A percentile compares a stretch with the other conserved stretches of the same genome.
Conservation (phyloP, 2,329 filamentous ascomycete genomes). For the Monosporascus sp. region DNA sequence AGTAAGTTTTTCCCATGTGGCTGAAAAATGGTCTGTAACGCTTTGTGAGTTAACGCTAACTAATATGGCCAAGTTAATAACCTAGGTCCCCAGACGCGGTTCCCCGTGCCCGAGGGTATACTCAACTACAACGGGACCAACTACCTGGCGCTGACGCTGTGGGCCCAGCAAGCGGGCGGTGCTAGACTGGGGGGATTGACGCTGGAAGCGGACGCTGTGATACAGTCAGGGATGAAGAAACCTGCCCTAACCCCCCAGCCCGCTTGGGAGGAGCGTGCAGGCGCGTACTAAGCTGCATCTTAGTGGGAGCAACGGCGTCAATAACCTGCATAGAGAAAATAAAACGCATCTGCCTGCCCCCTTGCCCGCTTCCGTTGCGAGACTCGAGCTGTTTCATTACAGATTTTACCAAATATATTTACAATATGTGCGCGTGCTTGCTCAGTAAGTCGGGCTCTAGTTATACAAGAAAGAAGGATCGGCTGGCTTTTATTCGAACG, state of each 20-base stretch:
- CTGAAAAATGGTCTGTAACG: too few species aligned
- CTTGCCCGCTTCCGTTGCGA: too few species aligned
- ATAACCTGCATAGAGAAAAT: too few species aligned
- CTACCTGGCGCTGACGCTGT: conserved; percentile 63
- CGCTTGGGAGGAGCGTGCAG: conserved; percentile 7
- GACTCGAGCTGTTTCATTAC: too few species aligned
- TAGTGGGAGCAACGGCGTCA: too few species aligned
- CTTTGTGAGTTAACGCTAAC: too few species aligned
- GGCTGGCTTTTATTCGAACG: too few species aligned
- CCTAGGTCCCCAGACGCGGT: conserved; percentile 66
- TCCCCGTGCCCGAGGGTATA: conserved; percentile 69
- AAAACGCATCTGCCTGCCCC: too few species aligned
- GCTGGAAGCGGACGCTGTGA: conserved; percentile 37
- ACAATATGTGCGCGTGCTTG: too few species aligned
- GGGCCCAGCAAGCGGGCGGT: conserved; percentile 56
- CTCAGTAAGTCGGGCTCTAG: too few species aligned
- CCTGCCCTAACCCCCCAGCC: conserved; percentile 11
- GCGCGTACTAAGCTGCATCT: conserved; percentile 10
- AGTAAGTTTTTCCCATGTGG: conserved; percentile 1
- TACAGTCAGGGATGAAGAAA: conserved; percentile 16
- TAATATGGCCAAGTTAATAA: conserved; percentile 43
- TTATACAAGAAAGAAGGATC: too few species aligned
- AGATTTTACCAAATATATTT: too few species aligned
- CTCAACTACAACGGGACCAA: conserved; percentile 68
- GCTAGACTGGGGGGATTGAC: conserved; percentile 43